These are phyloP conservation scores for Dipteronia dyeriana DNA, from an alignment of 345 rosid species.

Conservation along the genomic window DNA sequence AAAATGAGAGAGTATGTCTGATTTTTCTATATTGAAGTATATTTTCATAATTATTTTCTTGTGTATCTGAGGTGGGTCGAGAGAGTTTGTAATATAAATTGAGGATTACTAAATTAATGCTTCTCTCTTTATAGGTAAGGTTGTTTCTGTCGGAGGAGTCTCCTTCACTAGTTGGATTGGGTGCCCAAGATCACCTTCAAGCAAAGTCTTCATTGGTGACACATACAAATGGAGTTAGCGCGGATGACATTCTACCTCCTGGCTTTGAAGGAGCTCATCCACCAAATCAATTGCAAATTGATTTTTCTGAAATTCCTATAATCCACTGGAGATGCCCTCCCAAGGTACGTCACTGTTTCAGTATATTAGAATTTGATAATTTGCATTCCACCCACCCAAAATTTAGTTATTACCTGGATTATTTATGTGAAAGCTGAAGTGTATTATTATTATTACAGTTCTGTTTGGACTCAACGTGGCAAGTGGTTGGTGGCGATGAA, in stretches of 20 bases:
- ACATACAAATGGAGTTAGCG: constrained; percentile 45
- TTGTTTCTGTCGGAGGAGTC: constrained; percentile 85
- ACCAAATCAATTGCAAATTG: constrained; percentile 48
- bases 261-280: constrained; percentile 79
- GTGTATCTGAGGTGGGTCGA: neutral
- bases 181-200: constrained; percentile 90
- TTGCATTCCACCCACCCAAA: constrained; percentile 2
- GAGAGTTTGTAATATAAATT: neutral
- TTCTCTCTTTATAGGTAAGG: constrained; percentile 55
- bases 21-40: neutral
- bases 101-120: constrained; percentile 10
- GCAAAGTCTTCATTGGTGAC: constrained; percentile 64
- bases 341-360: constrained; percentile 45
- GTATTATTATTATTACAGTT: constrained; percentile 53
- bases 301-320: constrained; percentile 67
- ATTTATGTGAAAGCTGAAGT: constrained; percentile 27
- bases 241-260: constrained; percentile 79
- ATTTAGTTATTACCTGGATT: constrained; percentile 11
- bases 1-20: neutral
- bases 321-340: constrained; percentile 74
- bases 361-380: constrained; percentile 2
- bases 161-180: constrained; percentile 84
- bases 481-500: constrained; percentile 91
- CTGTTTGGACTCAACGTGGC: constrained; percentile 57
- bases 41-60: neutral